Evolutionary conservation across 495 filamentous ascomycete genomes (phyloP), one percentile per base, ranked within the genome.

Genomic region (Neurospora intermedia): DNA sequence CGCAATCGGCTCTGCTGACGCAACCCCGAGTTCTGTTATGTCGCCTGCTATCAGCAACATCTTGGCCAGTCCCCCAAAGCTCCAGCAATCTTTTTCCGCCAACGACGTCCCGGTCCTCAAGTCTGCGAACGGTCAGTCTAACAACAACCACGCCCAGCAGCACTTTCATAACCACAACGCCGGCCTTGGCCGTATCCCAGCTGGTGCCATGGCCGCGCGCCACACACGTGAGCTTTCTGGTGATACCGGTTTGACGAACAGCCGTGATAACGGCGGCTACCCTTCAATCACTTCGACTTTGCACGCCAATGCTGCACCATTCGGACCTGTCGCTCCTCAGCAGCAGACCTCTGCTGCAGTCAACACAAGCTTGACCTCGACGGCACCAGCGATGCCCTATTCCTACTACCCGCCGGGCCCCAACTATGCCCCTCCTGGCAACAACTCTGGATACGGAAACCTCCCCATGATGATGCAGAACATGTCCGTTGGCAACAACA

Each of bases 81-180:
- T 96, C 43, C 91, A 94, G 81, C 89, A 92, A 4, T 97, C 95
- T 3, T 98, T 93, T 82, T 98, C 96, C 3, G 90, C 94, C 27
- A 92, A 90, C 79, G 96, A 98, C 77, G 83, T 98, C 6, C 92
- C 95, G n/a, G 97, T 94, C 1, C 84, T 93, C 75, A 96, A 94
- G 85, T 77, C 72, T 73, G 70, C 81, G 16, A 80, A 82, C 23
- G 80, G 81, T 69, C 73, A 80, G 27, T 69, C 72, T 41, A 85
- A 88, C 46, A 89, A 91, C 73, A 91, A 90, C 74, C 88, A 89
- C 74, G 89, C 91, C 43, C 91, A 96, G 79, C 89, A 93, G 78
- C 89, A 91, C 73, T 87, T 94, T 73, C 92, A 94, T 72, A 92
- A 94, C 71, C 93, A 94, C 82, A 94, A 93, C 78, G 89, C 89